These are phyloP conservation scores for Pyrus communis DNA, from an alignment of 306 rosid species.

Conservation along the genomic window DNA sequence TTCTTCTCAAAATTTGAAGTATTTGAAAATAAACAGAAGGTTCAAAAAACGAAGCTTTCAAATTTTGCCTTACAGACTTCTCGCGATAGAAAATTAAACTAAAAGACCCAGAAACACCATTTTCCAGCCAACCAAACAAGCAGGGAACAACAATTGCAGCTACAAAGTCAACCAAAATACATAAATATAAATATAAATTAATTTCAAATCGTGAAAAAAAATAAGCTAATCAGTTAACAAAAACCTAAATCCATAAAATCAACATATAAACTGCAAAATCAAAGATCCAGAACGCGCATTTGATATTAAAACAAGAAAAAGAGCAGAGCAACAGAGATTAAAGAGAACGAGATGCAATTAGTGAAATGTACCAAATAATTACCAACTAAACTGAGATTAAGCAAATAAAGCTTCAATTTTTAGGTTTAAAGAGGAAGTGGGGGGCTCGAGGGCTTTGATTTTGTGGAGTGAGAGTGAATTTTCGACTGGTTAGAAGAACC, in stretches of 20 bases:
- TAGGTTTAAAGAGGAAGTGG: conserved; percentile 4
- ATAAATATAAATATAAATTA: neutral
- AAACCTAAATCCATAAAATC: neutral
- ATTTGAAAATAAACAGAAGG: neutral
- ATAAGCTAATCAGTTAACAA: neutral
- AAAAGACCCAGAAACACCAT: neutral
- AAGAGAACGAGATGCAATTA: neutral
- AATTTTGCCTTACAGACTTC: neutral
- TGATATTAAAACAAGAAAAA: neutral
- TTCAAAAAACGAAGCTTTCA: neutral
- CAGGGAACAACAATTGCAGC: neutral
- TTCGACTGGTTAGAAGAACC: conserved; percentile 22
- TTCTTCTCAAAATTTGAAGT: neutral
- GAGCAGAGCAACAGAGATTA: neutral
- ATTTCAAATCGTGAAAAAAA: conserved; percentile 12
- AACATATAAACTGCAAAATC: neutral
- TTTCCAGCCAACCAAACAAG: conserved; percentile 3
- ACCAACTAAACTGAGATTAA: conserved; percentile 4
- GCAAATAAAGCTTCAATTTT: neutral
- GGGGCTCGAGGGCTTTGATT: neutral
- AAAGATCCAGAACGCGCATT: conserved; percentile 28
- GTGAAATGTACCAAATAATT: neutral
- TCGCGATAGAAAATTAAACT: neutral
- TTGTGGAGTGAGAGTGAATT: neutral
- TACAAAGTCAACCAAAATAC: conserved; percentile 6